These are phyloP conservation scores for Biscogniauxia mediterranea DNA, from an alignment of 2,329 filamentous ascomycete genomes.

Conservation along the genomic window DNA sequence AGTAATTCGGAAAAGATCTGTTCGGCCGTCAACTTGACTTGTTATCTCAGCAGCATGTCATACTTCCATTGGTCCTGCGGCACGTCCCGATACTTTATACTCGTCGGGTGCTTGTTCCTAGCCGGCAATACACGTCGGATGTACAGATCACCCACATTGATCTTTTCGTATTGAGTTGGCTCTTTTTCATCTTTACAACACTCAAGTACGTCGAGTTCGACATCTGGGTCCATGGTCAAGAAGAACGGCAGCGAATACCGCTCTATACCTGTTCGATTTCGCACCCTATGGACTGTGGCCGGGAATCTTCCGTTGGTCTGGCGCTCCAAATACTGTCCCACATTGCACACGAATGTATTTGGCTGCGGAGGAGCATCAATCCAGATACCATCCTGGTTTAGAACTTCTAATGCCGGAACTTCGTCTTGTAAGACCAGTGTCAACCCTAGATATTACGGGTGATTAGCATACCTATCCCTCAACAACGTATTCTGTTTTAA, in stretches of 20 bases:
- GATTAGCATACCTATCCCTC: neutral
- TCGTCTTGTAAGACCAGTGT: slow-evolving; percentile 37
- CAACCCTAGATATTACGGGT: slow-evolving; percentile 24
- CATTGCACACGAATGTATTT: slow-evolving; percentile 39
- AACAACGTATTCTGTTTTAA: neutral
- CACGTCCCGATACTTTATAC: slow-evolving; percentile 35
- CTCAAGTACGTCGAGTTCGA: slow-evolving; percentile 24
- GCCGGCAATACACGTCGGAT: slow-evolving; percentile 34
- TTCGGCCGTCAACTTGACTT: no score
- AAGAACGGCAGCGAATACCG: slow-evolving; percentile 42
- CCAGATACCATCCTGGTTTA: slow-evolving; percentile 41
- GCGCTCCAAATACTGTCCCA: slow-evolving; percentile 39
- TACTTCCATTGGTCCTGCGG: slow-evolving; percentile 35
- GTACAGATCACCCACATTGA: slow-evolving; percentile 35
- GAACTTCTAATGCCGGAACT: slow-evolving; percentile 36
- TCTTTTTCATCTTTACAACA: slow-evolving; percentile 21
- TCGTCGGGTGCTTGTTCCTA: slow-evolving; percentile 36
- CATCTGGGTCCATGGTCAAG: slow-evolving; percentile 26
- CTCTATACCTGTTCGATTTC: slow-evolving; percentile 37
- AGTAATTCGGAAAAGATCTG: no score
- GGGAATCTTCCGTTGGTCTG: slow-evolving; percentile 40
- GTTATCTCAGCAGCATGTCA: slow-evolving; percentile 25
- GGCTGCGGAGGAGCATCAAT: slow-evolving; percentile 36
- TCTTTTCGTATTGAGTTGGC: slow-evolving; percentile 22
- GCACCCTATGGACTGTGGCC: slow-evolving; percentile 39